Evolutionary conservation across 345 rosid species (phyloP), one percentile per base, ranked within the genome.

Genomic region (Hypericum perforatum): DNA sequence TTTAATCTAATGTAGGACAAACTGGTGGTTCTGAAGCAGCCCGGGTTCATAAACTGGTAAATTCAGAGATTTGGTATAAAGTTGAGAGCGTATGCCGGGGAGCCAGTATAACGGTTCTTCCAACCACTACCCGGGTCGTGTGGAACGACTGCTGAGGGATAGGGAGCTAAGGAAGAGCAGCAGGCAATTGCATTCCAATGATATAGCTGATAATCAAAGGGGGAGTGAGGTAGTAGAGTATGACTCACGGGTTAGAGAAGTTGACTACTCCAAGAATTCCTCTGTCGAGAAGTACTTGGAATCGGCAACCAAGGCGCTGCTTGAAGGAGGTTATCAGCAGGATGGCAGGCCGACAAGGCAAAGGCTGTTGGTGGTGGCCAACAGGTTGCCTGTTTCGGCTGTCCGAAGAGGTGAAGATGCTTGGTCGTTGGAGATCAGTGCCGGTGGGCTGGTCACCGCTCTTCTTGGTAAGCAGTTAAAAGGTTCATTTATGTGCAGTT

Each of bases 341-440:
- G 89, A 85, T 55, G 77, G 56, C n/a, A 78, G 79, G 79, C 82
- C 91, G 69, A 52, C 69, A 49, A 85, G 76, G 73, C 99, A 94
- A 60, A 68, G 99, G 41, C 70, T 94, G 29, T 76, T 94, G 72
- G 99, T 94, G 8, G 99, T 94, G 63, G 99, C 99, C 66, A 94
- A 94, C 43, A 80, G 99, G 73, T 75, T 94, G 39, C 99, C 99
- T 0, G 99, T 94, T 53, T 94, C 95, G 65, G 99, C 99, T 0
- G 85, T 89, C 63, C 78, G 99, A 68, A 76, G 86, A 74, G 95
- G 95, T 51, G 95, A 86, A 78, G 89, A 94, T 45, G 72, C 82
- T 3, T 94, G 99, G 99, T 84, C 89, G 51, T 77, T 94, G 15
- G 99, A 94, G 74, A 82, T 89, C 50, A 94, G 99, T 80, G 97